These are phyloP conservation scores for Cyclotella cryptica DNA, from an alignment of 108 stramenopile species.

Conservation along the genomic window DNA sequence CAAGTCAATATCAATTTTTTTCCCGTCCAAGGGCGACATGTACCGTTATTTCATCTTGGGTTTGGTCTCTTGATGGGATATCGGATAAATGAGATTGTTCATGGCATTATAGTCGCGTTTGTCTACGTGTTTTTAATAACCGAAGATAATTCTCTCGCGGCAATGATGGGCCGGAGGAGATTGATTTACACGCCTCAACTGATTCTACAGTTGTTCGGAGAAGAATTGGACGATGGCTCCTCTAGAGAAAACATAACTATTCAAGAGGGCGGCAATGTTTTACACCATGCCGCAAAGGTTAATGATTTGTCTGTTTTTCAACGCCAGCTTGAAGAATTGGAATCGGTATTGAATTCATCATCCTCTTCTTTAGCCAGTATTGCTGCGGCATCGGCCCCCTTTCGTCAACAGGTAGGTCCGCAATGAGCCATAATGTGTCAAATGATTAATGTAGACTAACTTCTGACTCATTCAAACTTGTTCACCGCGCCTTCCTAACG, in stretches of 20 bases:
- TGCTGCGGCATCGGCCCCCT: conserved; percentile 18
- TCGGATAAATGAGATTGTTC: conserved; percentile 38
- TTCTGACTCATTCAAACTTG: background rate
- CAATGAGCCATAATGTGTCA: background rate
- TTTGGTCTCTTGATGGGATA: conserved; percentile 47
- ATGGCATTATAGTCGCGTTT: conserved; percentile 34
- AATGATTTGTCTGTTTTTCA: conserved; percentile 26
- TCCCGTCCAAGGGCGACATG: conserved; percentile 43
- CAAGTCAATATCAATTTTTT: conserved; percentile 47
- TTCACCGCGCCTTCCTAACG: too few relatives aligned
- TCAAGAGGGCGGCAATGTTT: conserved; percentile 26
- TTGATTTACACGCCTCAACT: conserved; percentile 19
- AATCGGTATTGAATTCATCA: conserved; percentile 6
- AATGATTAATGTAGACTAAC: background rate
- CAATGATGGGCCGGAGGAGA: conserved; percentile 32
- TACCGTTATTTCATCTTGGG: conserved; percentile 44
- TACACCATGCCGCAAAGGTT: conserved; percentile 37
- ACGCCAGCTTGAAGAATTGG: conserved; percentile 1
- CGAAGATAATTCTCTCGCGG: conserved; percentile 27
- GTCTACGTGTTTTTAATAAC: conserved; percentile 30
- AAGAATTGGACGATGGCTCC: background rate
- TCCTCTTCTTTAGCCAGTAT: background rate
- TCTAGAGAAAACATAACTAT: conserved; percentile 14
- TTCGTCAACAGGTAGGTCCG: conserved; percentile 25
- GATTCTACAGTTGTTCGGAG: conserved; percentile 32